Percentiles rank a stretch among this genome's conserved stretches.
These are phyloP conservation scores for Pleurotus sapidus DNA, from an alignment of 768 basidiomycete species.

Conservation along the genomic window DNA sequence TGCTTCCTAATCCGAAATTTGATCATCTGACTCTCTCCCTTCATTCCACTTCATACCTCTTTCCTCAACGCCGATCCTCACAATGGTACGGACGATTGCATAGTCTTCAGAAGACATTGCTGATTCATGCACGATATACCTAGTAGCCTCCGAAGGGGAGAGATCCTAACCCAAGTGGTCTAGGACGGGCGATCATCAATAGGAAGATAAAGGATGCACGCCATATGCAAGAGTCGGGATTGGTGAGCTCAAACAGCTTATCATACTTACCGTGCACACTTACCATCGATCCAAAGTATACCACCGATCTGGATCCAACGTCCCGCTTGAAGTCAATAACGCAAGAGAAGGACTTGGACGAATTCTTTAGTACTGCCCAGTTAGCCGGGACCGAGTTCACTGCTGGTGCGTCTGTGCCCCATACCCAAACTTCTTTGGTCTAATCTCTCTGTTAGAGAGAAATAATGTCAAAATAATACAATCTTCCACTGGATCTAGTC, in stretches of 20 bases:
- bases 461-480: conserved; percentile 78
- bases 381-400: conserved; percentile 95
- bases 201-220: conserved; percentile 78
- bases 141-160: conserved; percentile 54
- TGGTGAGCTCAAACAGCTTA: conserved; percentile 42
- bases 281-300: conserved; percentile 18
- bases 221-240: conserved; percentile 54
- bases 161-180: conserved; percentile 72
- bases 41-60: no score
- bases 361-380: conserved; percentile 93
- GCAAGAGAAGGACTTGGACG: conserved; percentile 93
- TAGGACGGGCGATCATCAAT: conserved; percentile 96
- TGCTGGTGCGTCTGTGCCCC: conserved; percentile 59
- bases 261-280: neutral
- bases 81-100: neutral
- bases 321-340: conserved; percentile 86
- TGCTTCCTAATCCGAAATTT: no score
- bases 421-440: neutral
- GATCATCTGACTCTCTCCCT: no score
- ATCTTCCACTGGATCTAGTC: conserved; percentile 47
- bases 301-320: conserved; percentile 67
- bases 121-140: neutral
- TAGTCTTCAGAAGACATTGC: neutral
- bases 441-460: conserved; percentile 47
- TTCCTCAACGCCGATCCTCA: neutral